Evolutionary conservation across 2,329 filamentous ascomycete genomes (phyloP), one percentile per base, ranked within the genome.

Genomic region (Alternaria sp.): DNA sequence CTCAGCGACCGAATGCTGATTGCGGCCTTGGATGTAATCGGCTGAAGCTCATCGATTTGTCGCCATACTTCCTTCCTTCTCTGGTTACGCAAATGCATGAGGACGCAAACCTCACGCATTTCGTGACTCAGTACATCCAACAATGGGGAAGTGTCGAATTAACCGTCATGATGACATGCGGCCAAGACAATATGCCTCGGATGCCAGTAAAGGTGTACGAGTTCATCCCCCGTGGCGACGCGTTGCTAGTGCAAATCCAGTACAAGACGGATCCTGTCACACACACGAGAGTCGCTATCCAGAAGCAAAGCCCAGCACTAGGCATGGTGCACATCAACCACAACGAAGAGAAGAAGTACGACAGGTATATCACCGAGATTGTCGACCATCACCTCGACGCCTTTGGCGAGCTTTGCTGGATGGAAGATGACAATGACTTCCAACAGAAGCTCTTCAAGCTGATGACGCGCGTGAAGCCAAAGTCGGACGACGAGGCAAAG

Each of bases 141-240:
- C 62, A 75, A 62, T 77, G 79, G 81, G 65, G 66, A 57, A 78
- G 74, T 47, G 62, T 71, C 3, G 76, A 80, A 56, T 75, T 84
- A 55, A 80, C 78, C 10, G 71, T 85, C 17, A 77, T 77, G 61
- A 77, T 85, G 66, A 83, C 80, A 11, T 80, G 79, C 45, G 80
- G 82, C 23, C 81, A 82, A 62, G 59, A 63, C 25, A 79, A 74
- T 19, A 79, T 81, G 62, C 81, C 81, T n/a, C 75, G 80, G 5
- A 77, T 85, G 10, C 68, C 73, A 1, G 83, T 83, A 72, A 80
- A 81, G 57, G 74, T 84, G 17, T 82, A 83, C 65, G 83, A 85
- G 58, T 85, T 85, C 54, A 55, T 75, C 9, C 83, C 83, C 1
- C 77, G 74, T 36, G 81, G 77, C 7, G 64, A 75, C 4, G 80